A percentile compares a stretch with the other conserved stretches of the same genome.
Conservation (phyloP, 2,329 filamentous ascomycete species). For the Cadophora gregata region DNA sequence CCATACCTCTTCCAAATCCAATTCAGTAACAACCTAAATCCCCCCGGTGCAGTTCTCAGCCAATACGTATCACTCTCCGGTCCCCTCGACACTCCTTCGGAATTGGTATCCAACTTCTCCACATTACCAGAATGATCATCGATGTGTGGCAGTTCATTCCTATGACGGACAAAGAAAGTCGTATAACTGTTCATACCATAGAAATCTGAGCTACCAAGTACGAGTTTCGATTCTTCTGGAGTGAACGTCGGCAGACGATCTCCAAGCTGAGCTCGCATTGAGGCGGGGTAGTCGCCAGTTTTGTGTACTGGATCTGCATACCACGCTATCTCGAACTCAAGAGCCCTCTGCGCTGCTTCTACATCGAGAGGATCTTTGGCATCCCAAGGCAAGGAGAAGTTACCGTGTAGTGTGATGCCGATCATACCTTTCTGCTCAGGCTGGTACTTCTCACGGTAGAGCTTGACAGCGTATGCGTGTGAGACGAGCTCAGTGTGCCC, state of each 20-base stretch:
- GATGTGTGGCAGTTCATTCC: slow-evolving; percentile 61
- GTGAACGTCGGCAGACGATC: slow-evolving; percentile 78
- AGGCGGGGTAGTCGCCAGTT: slow-evolving; percentile 79
- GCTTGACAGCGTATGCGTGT: slow-evolving; percentile 80
- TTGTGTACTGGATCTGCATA: slow-evolving; percentile 83
- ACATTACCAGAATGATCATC: slow-evolving; percentile 78
- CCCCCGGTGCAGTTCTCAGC: slow-evolving; percentile 74
- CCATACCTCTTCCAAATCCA: slow-evolving; percentile 81
- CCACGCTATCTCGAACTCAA: slow-evolving; percentile 86
- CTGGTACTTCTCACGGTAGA: slow-evolving; percentile 83
- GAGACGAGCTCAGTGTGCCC: slow-evolving; percentile 81
- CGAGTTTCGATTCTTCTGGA: slow-evolving; percentile 66
- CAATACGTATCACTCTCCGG: slow-evolving; percentile 81
- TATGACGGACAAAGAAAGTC: slow-evolving; percentile 81
- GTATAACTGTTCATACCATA: slow-evolving; percentile 95
- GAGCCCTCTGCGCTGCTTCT: slow-evolving; percentile 76
- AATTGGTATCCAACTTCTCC: slow-evolving; percentile 73
- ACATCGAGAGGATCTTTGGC: slow-evolving; percentile 73
- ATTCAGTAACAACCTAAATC: slow-evolving; percentile 77
- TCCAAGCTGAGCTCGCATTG: slow-evolving; percentile 81
- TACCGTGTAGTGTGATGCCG: slow-evolving; percentile 82
- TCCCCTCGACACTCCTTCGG: slow-evolving; percentile 74
- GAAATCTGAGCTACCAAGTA: slow-evolving; percentile 85
- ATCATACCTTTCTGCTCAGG: slow-evolving; percentile 73
- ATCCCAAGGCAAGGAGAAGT: slow-evolving; percentile 73